Base-by-base conservation (phyloP, 108 stramenopile species). In the Skeletonema menzelii region DNA sequence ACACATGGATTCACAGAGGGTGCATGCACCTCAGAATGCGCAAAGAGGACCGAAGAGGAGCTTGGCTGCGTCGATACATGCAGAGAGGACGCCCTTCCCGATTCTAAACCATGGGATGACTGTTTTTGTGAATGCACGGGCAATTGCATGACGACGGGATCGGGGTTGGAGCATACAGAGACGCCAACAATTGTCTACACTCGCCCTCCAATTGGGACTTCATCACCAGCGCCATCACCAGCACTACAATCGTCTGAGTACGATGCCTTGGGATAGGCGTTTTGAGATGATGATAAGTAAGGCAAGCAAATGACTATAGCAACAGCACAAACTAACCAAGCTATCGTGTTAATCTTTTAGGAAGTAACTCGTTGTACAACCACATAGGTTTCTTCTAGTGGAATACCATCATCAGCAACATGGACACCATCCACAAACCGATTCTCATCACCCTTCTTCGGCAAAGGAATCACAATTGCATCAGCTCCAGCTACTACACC, bases 351-450 rank as follows among this genome's bases (percentile, higher is more conserved):
- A 19, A 22, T 22, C 22, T 0, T 8, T 20, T 1, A 53, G 8
- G 49, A 59, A 19, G 13, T n/a, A 30, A 72, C 72, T 56, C 42
- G 63, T 73, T 62, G 60, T 38, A 80, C 56, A 19, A 80, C 56
- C 20, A 91, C 67, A 70, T 95, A 95, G 19, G 84, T 91, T 79
- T 95, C 93, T 72, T 92, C 87, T 17, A 59, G 53, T 14, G 93
- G 88, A 65, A 77, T 85, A 59, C 71, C 69, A 60, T 91, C 88
- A 5, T 88, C 85, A 5, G 90, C 94, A 42, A 84, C 85, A 70
- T 92, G 91, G 37, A 62, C 65, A 27, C 94, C 94, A 76, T 95
- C 94, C 49, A 91, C 70, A 69, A 92, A 92, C 32, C 94, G 85
- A 72, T 87, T 83, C 59, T 86, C 89, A 67, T 95, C 94, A n/a